Evolutionary conservation across 2,329 filamentous ascomycete species (phyloP).

Genomic region (Fusarium camptoceras): DNA sequence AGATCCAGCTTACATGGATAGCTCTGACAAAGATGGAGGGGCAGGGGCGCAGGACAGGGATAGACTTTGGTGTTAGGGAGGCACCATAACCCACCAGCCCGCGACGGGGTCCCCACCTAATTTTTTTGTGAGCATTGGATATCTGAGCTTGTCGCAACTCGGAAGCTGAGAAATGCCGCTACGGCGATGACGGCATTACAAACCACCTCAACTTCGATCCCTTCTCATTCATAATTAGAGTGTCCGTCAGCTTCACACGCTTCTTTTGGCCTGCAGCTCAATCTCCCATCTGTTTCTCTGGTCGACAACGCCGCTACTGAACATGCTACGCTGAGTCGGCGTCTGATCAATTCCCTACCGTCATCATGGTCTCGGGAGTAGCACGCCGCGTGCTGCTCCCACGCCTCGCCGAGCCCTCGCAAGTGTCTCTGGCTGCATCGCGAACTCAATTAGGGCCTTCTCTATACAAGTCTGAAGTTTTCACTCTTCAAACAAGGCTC

Average conservation of each 20-base stretch:
- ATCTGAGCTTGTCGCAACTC: constrained; percentile 40
- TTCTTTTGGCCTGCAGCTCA: constrained; percentile 12
- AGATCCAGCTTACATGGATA: constrained; percentile 4
- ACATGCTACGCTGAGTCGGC: constrained; percentile 47
- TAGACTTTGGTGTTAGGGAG: background rate
- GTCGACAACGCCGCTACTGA: constrained; percentile 42
- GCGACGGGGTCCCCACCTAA: constrained; percentile 40
- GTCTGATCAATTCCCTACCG: constrained; percentile 43
- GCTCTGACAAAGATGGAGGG: constrained; percentile 24
- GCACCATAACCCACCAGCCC: constrained; percentile 23
- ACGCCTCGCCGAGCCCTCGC: constrained; percentile 54
- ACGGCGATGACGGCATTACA: constrained; percentile 51
- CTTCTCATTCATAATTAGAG: constrained; percentile 26
- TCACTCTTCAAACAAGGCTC: constrained; percentile 29
- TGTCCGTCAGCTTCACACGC: constrained; percentile 21
- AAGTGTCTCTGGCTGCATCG: constrained; percentile 40
- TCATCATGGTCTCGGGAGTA: constrained; percentile 62
- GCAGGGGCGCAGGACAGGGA: background rate
- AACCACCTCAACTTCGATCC: constrained; percentile 39
- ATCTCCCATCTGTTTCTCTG: constrained; percentile 6
- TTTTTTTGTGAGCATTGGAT: constrained; percentile 32
- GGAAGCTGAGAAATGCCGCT: constrained; percentile 51
- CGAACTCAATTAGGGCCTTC: constrained; percentile 39
- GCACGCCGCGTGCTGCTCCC: constrained; percentile 63
- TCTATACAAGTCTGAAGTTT: constrained; percentile 32